Base-by-base conservation (phyloP, 192 early-diverging fungal genomes). In the Umbelopsis sp. region DNA sequence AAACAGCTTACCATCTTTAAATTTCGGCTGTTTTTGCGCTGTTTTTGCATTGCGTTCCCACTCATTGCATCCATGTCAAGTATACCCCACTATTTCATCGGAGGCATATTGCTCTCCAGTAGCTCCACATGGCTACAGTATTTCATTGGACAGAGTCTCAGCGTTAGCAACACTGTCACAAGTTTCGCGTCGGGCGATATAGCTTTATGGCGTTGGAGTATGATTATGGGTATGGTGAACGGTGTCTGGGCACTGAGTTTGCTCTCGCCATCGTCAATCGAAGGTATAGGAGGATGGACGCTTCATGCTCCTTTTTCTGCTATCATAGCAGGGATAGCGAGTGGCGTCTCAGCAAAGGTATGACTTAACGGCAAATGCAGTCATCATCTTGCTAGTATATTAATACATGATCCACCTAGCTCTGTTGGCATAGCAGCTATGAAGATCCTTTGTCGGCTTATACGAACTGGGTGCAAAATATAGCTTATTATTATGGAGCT, bases 121-220 rank as follows among this genome's bases (percentile, higher is more conserved):
- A 61, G 55, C 18, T 35, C 55, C 10, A 61, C 55, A 18, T 61
- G 55, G 55, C 55, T 61, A 35, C 21, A 61, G 11, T 61, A 61
- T 61, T 61, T 61, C 30, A 15, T 61, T 13, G 55, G 55, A 11
- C 25, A 61, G 15, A 61, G 33, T 12, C 55, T 61, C 30, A 61
- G 55, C 55, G 27, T 61, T 16, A 61, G 27, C 25, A 33, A 37
- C 27, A 61, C 55, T 18, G 13, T 30, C 13, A 35, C 16, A 8
- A 61, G 55, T 30, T n/a, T 61, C 16, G 55, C 33, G 15, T 61
- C 55, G 9, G 27, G 55, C 16, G 55, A 61, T 35, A 61, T 61
- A 12, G 12, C 55, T 5, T 35, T 35, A 35, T 61, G 55, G 55
- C 55, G 55, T 4, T 61, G 25, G 55, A 16, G 23, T 18, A 33